phyloP scores from a whole-genome alignment of 176 grass and related monocot genomes.

The Eragrostis nindensis region DNA sequence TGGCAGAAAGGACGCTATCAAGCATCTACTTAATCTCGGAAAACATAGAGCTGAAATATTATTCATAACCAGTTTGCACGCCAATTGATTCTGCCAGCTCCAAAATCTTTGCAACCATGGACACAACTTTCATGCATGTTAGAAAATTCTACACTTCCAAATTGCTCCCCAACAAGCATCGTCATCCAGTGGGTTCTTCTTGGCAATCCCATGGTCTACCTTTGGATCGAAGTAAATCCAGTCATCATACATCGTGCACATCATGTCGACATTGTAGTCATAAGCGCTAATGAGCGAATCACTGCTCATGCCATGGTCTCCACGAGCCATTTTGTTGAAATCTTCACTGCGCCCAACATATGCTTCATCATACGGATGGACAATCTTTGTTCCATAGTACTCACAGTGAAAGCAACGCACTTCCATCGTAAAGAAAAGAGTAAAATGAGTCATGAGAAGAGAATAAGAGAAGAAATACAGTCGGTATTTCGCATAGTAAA shows the following conservation, averaged over 20 bases:
- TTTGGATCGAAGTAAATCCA: slow-evolving; percentile 24
- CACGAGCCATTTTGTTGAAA: slow-evolving; percentile 19
- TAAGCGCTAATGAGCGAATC: background rate
- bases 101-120: too few species aligned
- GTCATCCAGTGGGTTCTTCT: background rate
- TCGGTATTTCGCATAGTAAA: background rate
- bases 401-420: slow-evolving; percentile 28
- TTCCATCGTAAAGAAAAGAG: background rate
- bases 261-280: background rate
- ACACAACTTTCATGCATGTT: background rate
- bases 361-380: background rate
- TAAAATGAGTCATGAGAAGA: background rate
- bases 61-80: too few species aligned
- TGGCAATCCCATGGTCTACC: background rate
- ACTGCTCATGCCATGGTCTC: background rate
- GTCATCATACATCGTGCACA: slow-evolving; percentile 14
- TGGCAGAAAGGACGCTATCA: too few species aligned
- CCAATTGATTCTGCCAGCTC: too few species aligned
- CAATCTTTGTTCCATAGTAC: slow-evolving; percentile 22
- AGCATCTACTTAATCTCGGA: too few species aligned
- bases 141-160: background rate
- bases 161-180: background rate
- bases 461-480: background rate
- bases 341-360: background rate
- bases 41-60: too few species aligned